Evolutionary conservation across 83 land plant genomes (phyloP).

Genomic region (Diphasiastrum complanatum): DNA sequence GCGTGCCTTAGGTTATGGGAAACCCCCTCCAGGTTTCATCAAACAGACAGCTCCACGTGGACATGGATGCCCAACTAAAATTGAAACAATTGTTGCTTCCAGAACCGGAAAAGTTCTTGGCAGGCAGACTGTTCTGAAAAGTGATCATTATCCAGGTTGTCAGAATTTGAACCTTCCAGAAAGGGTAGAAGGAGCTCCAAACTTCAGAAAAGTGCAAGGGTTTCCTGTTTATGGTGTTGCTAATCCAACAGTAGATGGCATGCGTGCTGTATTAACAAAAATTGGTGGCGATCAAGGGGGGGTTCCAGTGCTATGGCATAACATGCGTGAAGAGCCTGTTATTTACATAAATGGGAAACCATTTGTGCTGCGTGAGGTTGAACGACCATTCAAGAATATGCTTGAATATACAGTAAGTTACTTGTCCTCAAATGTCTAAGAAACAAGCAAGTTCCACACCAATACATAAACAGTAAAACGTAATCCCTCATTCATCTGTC

Average conservation of each 20-base stretch:
- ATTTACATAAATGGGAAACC: constrained; percentile 12
- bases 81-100: constrained; percentile 2
- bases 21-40: not conserved
- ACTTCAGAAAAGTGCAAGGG: constrained; percentile 6
- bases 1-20: constrained; percentile 11
- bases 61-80: constrained; percentile 3
- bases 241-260: constrained; percentile 7
- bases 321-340: constrained; percentile 13
- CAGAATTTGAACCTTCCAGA: constrained; percentile 6
- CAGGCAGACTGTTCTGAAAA: constrained; percentile 3
- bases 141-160: constrained; percentile 17
- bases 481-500: too few species aligned
- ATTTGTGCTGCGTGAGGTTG: too few species aligned
- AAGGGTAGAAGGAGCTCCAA: constrained; percentile 14
- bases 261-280: not conserved
- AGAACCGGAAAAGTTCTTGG: constrained; percentile 5
- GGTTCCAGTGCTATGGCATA: constrained; percentile 8
- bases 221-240: constrained; percentile 17
- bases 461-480: too few species aligned
- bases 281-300: constrained; percentile 3
- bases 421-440: too few species aligned
- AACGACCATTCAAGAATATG: too few species aligned
- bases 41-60: not conserved
- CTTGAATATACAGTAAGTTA: too few species aligned
- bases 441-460: too few species aligned